Evolutionary conservation across 2,329 filamentous ascomycete genomes (phyloP).

Genomic region (Ceratocystis diversiconidia): DNA sequence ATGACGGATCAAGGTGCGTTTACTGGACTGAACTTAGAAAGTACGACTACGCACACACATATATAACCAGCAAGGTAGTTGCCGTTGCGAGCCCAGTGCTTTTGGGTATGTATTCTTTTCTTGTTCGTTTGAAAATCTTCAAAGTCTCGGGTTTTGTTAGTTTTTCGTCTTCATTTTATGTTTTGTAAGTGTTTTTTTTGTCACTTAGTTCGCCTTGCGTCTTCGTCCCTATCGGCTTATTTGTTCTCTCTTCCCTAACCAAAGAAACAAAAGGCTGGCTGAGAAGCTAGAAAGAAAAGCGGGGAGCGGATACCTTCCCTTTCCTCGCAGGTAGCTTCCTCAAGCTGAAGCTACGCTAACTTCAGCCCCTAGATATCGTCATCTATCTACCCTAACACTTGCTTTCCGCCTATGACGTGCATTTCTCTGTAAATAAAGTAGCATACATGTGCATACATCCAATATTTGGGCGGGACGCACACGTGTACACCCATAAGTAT

Average conservation of each 20-base stretch:
- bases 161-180: not conserved
- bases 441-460: not conserved
- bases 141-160: not conserved
- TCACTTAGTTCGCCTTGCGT: no score
- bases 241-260: no score
- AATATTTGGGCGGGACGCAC: not conserved
- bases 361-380: no score
- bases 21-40: constrained; percentile 2
- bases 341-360: no score
- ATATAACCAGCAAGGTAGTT: not conserved
- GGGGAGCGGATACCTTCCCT: no score
- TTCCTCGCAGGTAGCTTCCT: no score
- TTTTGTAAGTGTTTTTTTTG: not conserved
- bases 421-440: not conserved
- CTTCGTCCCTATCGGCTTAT: no score
- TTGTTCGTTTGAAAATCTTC: not conserved
- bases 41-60: not conserved
- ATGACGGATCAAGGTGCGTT: constrained; percentile 4
- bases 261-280: no score
- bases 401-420: not conserved
- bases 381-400: not conserved
- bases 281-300: no score
- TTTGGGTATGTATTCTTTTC: not conserved
- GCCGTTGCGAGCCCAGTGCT: constrained; percentile 5
- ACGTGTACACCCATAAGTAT: not conserved